These are phyloP conservation scores for Arabis hirsuta DNA, from an alignment of 345 rosid species.

Conservation along the genomic window DNA sequence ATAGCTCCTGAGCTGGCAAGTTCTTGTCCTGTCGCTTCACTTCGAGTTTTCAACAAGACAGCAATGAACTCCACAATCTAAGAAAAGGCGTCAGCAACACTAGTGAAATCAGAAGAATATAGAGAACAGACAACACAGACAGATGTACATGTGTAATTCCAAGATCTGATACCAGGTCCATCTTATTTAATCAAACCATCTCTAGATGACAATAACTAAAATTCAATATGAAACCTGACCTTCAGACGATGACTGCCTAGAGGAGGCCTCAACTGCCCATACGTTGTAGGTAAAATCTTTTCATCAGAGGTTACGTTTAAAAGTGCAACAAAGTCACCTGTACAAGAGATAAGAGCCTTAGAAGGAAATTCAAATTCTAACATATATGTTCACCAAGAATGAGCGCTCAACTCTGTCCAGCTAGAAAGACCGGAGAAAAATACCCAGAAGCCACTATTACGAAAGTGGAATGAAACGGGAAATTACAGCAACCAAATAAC, in stretches of 20 bases:
- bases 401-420: conserved; percentile 12
- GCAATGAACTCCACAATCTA: conserved; percentile 98
- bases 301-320: conserved; percentile 79
- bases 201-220: conserved; percentile 17
- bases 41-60: conserved; percentile 73
- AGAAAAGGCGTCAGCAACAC: conserved; percentile 29
- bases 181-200: conserved; percentile 10
- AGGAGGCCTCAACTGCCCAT: conserved; percentile 93
- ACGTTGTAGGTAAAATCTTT: conserved; percentile 82
- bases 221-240: conserved; percentile 51
- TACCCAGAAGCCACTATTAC: conserved; percentile 21
- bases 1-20: conserved; percentile 87
- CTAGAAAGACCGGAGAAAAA: conserved; percentile 14
- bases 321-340: conserved; percentile 79
- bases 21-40: conserved; percentile 83
- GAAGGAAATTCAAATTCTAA: background rate
- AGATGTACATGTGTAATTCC: background rate
- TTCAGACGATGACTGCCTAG: conserved; percentile 95
- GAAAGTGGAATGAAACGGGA: conserved; percentile 11
- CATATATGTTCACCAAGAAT: conserved; percentile 20
- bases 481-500: background rate
- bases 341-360: conserved; percentile 32
- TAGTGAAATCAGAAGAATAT: conserved; percentile 11
- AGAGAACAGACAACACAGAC: conserved; percentile 3
- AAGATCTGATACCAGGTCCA: conserved; percentile 14